Evolutionary conservation across 768 basidiomycete species (phyloP), one percentile per base, ranked within the genome.

Genomic region (Tephrocybe sp.): DNA sequence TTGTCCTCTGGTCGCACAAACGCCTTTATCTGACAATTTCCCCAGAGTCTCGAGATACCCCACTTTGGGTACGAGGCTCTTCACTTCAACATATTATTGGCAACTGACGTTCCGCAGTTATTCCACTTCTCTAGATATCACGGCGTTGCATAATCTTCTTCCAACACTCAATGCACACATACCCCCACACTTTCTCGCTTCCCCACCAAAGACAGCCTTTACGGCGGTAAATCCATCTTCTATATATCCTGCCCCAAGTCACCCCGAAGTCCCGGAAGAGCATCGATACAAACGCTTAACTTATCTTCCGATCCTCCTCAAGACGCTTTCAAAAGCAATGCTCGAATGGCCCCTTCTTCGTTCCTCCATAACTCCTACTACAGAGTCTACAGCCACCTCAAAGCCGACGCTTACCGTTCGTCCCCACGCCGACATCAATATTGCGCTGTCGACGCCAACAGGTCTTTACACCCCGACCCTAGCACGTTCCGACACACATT

Each of bases 391-490:
- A 8, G 50, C 60, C 19, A 42, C 60, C 2, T 36, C 65, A 4
- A 91, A 85, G 63, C 88, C 88, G 0, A 81, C 82, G 0, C 70
- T 92, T 7, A 87, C 83, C 2, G 63, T 93, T 49, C 88, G 91
- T 18, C 83, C 85, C 12, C 75, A 77, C 44, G 78, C 89, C 3
- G 90, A 92, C 68, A 85, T 95, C 60, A 72, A 72, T 32, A 71
- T 93, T 43, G 92, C 87, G 0, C 74, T 95, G 12, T 86, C 87
- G 3, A 92, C 89, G 0, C 85, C 87, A 0, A 86, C 87, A 3
- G 91, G 91, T 1, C 79, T 94, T 34, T 92, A 91, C 68, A 87
- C 89, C 0, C 91, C 92, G 0, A 86, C 87, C 5, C 65, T 93
- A 19, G 69, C 73, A 16, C 61, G 65, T 42, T 81, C 78, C 34